phyloP scores from a whole-genome alignment of 345 rosid species.

The Gossypium mustelinum region DNA sequence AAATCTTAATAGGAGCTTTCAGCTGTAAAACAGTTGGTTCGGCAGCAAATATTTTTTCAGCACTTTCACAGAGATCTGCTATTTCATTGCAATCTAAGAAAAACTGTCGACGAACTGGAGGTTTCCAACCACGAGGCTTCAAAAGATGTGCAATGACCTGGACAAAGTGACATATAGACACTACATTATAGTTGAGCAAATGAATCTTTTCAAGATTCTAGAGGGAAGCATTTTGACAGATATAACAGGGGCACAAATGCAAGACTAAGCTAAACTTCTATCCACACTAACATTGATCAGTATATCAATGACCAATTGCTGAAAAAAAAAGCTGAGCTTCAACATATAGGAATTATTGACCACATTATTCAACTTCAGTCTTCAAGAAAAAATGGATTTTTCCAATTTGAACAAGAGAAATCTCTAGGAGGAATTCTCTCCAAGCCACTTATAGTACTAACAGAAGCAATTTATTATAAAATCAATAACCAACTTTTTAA shows the following conservation, averaged over 20 bases:
- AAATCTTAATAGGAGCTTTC: conserved; percentile 84
- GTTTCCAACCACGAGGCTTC: conserved; percentile 98
- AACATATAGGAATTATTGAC: not conserved
- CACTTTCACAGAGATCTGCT: conserved; percentile 89
- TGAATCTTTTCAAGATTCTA: not conserved
- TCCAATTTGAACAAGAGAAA: not conserved
- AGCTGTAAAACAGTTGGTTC: conserved; percentile 92
- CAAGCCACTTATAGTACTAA: not conserved
- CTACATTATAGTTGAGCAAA: conserved; percentile 15
- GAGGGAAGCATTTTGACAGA: not conserved
- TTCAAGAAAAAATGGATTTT: not conserved
- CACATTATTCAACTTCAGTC: not conserved
- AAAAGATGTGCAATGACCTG: conserved; percentile 86
- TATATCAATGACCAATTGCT: not conserved
- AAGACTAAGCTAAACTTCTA: conserved; percentile 2
- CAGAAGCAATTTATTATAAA: not conserved
- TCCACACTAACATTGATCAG: not conserved
- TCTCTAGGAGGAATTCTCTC: not conserved
- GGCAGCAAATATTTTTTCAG: conserved; percentile 73
- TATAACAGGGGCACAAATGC: not conserved
- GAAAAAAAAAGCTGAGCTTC: not conserved
- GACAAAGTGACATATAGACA: not conserved
- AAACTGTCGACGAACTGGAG: conserved; percentile 90
- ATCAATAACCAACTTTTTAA: not conserved
- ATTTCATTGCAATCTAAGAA: conserved; percentile 96